These are phyloP conservation scores for Diaporthe capsici DNA, from an alignment of 2,329 filamentous ascomycete species.

Conservation along the genomic window DNA sequence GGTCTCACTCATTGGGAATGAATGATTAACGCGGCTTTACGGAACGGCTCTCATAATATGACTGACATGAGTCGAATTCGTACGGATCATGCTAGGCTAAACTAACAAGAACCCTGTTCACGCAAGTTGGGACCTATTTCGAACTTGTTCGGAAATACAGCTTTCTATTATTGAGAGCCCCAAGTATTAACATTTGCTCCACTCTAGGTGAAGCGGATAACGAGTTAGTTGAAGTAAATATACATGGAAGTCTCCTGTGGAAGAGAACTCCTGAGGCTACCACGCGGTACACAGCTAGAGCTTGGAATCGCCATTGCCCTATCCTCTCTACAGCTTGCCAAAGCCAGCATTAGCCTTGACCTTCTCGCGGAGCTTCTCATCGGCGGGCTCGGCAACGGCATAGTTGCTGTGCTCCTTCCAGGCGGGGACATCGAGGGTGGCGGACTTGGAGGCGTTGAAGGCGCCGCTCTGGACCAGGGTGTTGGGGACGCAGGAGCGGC, in stretches of 20 bases:
- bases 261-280: not conserved
- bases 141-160: not conserved
- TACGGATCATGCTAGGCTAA: not conserved
- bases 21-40: too few relatives aligned
- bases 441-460: conserved; percentile 13
- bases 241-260: not conserved
- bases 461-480: conserved; percentile 1
- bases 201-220: not conserved
- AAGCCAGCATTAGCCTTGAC: conserved; percentile 10
- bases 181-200: not conserved
- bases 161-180: not conserved
- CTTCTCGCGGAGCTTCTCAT: conserved; percentile 9
- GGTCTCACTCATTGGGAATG: too few relatives aligned
- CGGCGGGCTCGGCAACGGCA: not conserved
- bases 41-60: not conserved
- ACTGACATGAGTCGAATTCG: not conserved
- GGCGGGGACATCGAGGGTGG: conserved; percentile 2
- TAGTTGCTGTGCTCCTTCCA: conserved; percentile 17
- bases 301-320: not conserved
- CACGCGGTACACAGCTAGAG: not conserved
- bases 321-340: not conserved
- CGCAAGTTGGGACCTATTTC: not conserved
- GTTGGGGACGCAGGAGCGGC: not conserved
- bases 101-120: not conserved
- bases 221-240: not conserved